Evolutionary conservation across 805 yeast species (phyloP).

Genomic region (Ogataea nonfermentans): DNA sequence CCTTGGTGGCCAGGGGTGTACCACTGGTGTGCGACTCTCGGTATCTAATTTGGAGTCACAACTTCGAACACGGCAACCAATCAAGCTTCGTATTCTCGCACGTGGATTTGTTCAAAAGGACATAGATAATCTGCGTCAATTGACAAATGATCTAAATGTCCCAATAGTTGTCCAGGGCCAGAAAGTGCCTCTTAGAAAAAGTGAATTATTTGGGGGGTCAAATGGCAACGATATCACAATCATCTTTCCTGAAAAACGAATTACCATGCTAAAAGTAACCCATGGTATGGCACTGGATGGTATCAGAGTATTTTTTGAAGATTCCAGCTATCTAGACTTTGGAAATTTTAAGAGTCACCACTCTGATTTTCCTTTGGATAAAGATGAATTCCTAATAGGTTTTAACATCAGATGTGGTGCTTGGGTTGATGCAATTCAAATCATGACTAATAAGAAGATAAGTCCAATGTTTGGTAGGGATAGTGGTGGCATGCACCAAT

Average conservation of each 20-base stretch:
- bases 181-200: conserved; percentile 17
- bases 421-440: conserved; percentile 87
- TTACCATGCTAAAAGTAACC: conserved; percentile 59
- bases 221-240: conserved; percentile 19
- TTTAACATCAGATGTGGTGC: conserved; percentile 70
- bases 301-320: conserved; percentile 49
- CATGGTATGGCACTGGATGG: conserved; percentile 86
- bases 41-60: conserved; percentile 1
- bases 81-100: conserved; percentile 53
- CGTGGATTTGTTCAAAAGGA: conserved; percentile 59
- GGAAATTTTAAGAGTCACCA: conserved; percentile 56
- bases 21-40: conserved; percentile 2
- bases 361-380: conserved; percentile 52
- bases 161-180: conserved; percentile 18
- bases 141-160: conserved; percentile 24
- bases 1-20: conserved; percentile 54
- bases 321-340: conserved; percentile 30
- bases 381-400: conserved; percentile 59
- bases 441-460: conserved; percentile 59
- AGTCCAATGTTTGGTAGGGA: conserved; percentile 65
- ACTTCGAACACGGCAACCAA: conserved; percentile 27
- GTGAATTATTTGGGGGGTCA: conserved; percentile 25
- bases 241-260: conserved; percentile 17
- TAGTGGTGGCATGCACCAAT: conserved; percentile 57
- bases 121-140: conserved; percentile 47